A percentile compares a stretch with the other conserved stretches of the same genome.
phyloP scores from a whole-genome alignment of 768 basidiomycete species.

The Trametes elegans region DNA sequence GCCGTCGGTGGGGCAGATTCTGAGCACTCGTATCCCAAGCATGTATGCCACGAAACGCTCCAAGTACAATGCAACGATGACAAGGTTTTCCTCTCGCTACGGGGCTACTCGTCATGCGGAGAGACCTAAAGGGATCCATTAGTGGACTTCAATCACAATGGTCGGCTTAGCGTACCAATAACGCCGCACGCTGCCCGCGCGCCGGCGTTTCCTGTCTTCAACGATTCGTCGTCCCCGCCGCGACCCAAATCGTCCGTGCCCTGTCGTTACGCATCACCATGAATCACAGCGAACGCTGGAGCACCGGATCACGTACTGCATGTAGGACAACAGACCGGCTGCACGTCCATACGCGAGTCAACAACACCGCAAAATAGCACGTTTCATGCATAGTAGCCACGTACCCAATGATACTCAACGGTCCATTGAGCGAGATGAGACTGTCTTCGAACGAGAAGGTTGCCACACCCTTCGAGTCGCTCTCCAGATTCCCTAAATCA shows the following conservation, averaged over 20 bases:
- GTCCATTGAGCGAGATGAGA: slow-evolving; percentile 65
- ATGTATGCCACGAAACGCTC: too few relatives aligned
- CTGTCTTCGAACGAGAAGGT: slow-evolving; percentile 56
- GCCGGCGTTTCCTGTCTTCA: slow-evolving; percentile 79
- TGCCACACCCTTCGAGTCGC: slow-evolving; percentile 57
- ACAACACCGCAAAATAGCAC: background rate
- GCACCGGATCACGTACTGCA: slow-evolving; percentile 52
- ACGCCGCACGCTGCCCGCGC: slow-evolving; percentile 79
- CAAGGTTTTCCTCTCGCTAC: too few relatives aligned
- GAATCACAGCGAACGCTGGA: too few relatives aligned
- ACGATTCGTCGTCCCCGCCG: slow-evolving; percentile 63
- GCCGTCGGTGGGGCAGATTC: too few relatives aligned
- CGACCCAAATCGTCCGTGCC: slow-evolving; percentile 80
- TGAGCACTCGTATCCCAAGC: too few relatives aligned
- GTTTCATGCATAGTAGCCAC: slow-evolving; percentile 17
- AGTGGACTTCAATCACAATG: background rate
- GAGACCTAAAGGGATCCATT: background rate
- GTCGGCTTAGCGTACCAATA: slow-evolving; percentile 46
- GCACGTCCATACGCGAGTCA: background rate
- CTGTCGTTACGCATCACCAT: slow-evolving; percentile 30
- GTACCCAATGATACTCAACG: slow-evolving; percentile 67
- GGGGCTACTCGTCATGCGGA: background rate
- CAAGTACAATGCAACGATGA: too few relatives aligned
- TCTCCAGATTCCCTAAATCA: slow-evolving; percentile 71
- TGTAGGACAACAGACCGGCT: slow-evolving; percentile 78